A percentile compares a stretch with the other conserved stretches of the same genome.
phyloP scores from a whole-genome alignment of 106 monocot species.

The Apostasia shenzhenica region DNA sequence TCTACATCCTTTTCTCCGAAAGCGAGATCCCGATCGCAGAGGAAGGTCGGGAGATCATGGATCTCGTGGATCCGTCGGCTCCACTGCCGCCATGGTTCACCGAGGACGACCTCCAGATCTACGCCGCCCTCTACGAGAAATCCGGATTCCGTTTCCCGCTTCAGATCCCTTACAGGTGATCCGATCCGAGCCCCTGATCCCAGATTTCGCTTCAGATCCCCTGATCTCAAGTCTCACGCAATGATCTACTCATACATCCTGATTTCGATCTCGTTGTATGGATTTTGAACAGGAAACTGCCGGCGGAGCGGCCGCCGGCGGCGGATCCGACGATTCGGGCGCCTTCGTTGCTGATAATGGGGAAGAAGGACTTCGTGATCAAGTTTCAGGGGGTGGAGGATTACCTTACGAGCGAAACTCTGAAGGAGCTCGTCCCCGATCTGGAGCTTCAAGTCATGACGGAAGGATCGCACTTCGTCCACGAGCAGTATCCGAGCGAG shows the following conservation, averaged over 20 bases:
- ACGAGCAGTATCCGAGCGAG: conserved; percentile 42
- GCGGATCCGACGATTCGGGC: conserved; percentile 3
- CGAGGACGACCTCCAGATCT: conserved; percentile 24
- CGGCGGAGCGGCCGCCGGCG: background rate
- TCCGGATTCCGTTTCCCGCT: conserved; percentile 25
- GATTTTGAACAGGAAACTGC: background rate
- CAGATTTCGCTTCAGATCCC: no score
- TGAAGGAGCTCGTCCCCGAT: conserved; percentile 19
- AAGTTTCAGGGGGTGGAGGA: conserved; percentile 14
- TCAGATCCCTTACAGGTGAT: conserved; percentile 26
- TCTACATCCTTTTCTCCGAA: conserved; percentile 33
- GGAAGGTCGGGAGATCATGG: conserved; percentile 37
- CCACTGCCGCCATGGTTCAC: conserved; percentile 32
- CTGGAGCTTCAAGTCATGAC: conserved; percentile 24
- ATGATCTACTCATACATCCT: no score
- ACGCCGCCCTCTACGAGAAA: conserved; percentile 21
- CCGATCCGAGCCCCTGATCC: no score
- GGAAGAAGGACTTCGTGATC: conserved; percentile 16
- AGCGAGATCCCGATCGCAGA: conserved; percentile 19
- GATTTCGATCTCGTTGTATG: no score
- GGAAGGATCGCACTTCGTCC: conserved; percentile 55
- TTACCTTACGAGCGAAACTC: conserved; percentile 11
- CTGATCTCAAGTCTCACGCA: no score
- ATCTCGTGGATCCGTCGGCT: conserved; percentile 28
- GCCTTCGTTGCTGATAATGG: conserved; percentile 22